Conservation (phyloP, 2,329 filamentous ascomycete genomes). For the Teratosphaeria zuluensis region DNA sequence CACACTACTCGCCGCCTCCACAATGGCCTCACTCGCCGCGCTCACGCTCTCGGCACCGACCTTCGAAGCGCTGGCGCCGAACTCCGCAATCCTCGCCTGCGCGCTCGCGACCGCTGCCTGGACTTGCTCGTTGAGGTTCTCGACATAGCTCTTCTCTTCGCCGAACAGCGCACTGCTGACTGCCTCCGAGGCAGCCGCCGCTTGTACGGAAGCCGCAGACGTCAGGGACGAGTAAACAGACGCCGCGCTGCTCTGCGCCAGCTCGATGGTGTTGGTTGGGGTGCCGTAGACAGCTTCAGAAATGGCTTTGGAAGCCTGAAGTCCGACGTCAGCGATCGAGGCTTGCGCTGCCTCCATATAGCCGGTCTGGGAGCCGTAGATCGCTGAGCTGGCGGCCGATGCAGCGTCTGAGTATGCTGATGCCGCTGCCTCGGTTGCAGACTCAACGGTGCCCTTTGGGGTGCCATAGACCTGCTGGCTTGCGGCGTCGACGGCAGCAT, state of each 20-base stretch:
- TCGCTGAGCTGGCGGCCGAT: conserved; percentile 41
- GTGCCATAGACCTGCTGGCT: conserved; percentile 50
- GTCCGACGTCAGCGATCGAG: conserved; percentile 44
- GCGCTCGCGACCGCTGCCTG: conserved; percentile 35
- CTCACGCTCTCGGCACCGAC: conserved; percentile 21
- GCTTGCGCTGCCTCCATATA: conserved; percentile 46
- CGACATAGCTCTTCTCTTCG: conserved; percentile 41
- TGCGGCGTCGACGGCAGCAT: conserved; percentile 50
- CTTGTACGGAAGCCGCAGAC: conserved; percentile 35
- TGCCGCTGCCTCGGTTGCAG: conserved; percentile 44
- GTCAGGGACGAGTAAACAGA: conserved; percentile 37
- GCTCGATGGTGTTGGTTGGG: conserved; percentile 38
- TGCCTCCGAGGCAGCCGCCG: conserved; percentile 35
- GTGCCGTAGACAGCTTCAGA: conserved; percentile 49
- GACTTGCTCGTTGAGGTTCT: conserved; percentile 35
- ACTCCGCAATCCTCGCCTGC: conserved; percentile 31
- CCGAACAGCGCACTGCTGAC: conserved; percentile 41
- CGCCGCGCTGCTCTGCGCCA: conserved; percentile 34
- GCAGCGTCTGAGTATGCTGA: conserved; percentile 38
- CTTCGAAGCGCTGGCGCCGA: conserved; percentile 25
- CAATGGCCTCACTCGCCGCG: conserved; percentile 31
- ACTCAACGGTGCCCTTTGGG: conserved; percentile 43
- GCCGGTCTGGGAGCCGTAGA: conserved; percentile 45
- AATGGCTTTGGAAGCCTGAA: conserved; percentile 46
- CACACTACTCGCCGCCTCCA: conserved; percentile 39